Evolutionary conservation across 225 moss, liverwort and hornwort species (phyloP).

Genomic region (Bryoerythrophyllum caledonicum): DNA sequence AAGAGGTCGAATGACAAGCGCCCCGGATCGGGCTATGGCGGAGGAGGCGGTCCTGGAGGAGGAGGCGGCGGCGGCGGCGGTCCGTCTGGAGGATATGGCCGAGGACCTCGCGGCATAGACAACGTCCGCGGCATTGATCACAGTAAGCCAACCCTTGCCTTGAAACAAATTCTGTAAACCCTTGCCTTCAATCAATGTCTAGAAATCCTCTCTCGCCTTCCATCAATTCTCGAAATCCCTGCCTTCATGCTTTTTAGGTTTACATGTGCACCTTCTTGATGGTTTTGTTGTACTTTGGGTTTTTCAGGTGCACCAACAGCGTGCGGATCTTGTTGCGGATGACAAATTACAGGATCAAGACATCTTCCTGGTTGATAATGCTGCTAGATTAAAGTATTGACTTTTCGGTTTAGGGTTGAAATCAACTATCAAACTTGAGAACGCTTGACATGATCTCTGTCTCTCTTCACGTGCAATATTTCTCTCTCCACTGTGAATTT

Average conservation of each 20-base stretch:
- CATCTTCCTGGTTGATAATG: background rate
- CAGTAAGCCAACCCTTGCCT: slow-evolving; percentile 28
- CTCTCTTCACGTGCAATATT: background rate
- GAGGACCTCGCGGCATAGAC: slow-evolving; percentile 50
- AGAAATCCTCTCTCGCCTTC: too few relatives aligned
- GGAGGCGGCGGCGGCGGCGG: slow-evolving; percentile 37
- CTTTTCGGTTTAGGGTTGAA: background rate
- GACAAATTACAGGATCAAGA: slow-evolving; percentile 10
- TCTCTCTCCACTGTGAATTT: slow-evolving; percentile 7
- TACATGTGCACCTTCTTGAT: background rate
- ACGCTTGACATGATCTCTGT: background rate
- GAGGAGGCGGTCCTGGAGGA: slow-evolving; percentile 45
- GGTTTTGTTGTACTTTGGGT: slow-evolving; percentile 15
- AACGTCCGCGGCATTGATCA: slow-evolving; percentile 61
- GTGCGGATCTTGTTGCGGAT: slow-evolving; percentile 66
- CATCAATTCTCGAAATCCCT: too few relatives aligned
- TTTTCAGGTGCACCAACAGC: slow-evolving; percentile 46
- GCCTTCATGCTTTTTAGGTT: too few relatives aligned
- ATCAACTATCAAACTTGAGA: background rate
- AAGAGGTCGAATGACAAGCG: slow-evolving; percentile 39
- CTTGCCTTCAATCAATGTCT: too few relatives aligned
- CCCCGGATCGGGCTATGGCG: slow-evolving; percentile 38
- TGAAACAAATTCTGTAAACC: too few relatives aligned
- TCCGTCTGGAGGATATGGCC: slow-evolving; percentile 42
- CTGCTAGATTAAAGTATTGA: background rate